These are phyloP conservation scores for Phlyctochytrium arcticum DNA, from an alignment of 192 early-diverging fungal species.

Conservation along the genomic window DNA sequence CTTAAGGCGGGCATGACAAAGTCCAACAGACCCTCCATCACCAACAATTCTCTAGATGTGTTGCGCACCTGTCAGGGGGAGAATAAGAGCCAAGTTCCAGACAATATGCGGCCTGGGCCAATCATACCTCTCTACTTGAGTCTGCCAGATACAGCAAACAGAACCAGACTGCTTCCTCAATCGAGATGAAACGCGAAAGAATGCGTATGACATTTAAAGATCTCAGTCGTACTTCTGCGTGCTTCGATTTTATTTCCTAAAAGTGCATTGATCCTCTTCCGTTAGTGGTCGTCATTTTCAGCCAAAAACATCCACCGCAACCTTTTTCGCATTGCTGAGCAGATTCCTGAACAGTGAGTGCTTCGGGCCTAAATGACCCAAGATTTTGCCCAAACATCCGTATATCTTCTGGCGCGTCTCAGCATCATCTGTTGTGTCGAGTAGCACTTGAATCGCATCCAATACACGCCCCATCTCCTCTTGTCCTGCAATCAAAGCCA, in stretches of 20 bases:
- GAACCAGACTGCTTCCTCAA: slow-evolving; percentile 49
- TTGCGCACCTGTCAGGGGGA: slow-evolving; percentile 42
- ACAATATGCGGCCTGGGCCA: not conserved
- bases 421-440: slow-evolving; percentile 34
- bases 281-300: not conserved
- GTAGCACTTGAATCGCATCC: slow-evolving; percentile 44
- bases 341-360: slow-evolving; percentile 47
- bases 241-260: slow-evolving; percentile 42
- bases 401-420: slow-evolving; percentile 41
- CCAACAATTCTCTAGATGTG: slow-evolving; percentile 35
- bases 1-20: slow-evolving; percentile 30
- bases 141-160: slow-evolving; percentile 45
- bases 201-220: slow-evolving; percentile 40
- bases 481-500: slow-evolving; percentile 35
- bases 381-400: slow-evolving; percentile 34
- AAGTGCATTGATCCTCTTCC: not conserved
- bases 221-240: slow-evolving; percentile 31
- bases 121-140: slow-evolving; percentile 38
- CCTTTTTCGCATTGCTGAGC: slow-evolving; percentile 45
- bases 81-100: too few species aligned
- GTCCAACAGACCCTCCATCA: slow-evolving; percentile 43
- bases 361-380: slow-evolving; percentile 35
- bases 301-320: too few species aligned
- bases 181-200: slow-evolving; percentile 37
- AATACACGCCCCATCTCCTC: slow-evolving; percentile 44